phyloP scores from a whole-genome alignment of 805 yeast species.

The Candida sanyiensis region DNA sequence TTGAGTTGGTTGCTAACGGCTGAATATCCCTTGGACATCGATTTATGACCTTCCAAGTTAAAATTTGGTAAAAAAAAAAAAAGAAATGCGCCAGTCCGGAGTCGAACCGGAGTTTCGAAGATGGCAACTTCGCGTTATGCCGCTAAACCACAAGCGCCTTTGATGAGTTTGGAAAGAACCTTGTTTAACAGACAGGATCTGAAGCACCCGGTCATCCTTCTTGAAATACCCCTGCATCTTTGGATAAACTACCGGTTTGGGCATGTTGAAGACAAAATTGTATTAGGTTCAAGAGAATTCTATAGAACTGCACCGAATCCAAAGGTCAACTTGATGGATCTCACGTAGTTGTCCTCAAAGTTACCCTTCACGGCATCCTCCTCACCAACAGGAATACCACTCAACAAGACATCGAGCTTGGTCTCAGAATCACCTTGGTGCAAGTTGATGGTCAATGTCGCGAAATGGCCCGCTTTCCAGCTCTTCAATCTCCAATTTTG shows the following conservation, averaged over 20 bases:
- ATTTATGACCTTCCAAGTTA: no score
- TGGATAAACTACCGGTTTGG: no score
- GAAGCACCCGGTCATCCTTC: no score
- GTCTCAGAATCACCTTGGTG: slow-evolving; percentile 84
- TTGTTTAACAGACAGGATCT: no score
- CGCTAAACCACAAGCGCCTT: slow-evolving; percentile 50
- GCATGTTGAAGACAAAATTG: no score
- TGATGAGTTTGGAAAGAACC: background rate
- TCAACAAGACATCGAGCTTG: slow-evolving; percentile 66
- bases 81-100: slow-evolving; percentile 49
- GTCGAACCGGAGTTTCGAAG: slow-evolving; percentile 57
- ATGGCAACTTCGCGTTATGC: slow-evolving; percentile 53
- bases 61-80: slow-evolving; percentile 9
- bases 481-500: slow-evolving; percentile 83
- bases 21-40: no score
- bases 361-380: slow-evolving; percentile 82
- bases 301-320: slow-evolving; percentile 92
- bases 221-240: no score
- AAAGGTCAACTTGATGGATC: slow-evolving; percentile 83
- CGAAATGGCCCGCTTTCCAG: slow-evolving; percentile 85
- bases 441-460: slow-evolving; percentile 59
- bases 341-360: slow-evolving; percentile 84
- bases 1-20: no score
- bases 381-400: slow-evolving; percentile 92
- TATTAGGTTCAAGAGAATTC: no score